Conservation (phyloP, 2,329 filamentous ascomycete species). For the Pseudogymnoascus sp. region DNA sequence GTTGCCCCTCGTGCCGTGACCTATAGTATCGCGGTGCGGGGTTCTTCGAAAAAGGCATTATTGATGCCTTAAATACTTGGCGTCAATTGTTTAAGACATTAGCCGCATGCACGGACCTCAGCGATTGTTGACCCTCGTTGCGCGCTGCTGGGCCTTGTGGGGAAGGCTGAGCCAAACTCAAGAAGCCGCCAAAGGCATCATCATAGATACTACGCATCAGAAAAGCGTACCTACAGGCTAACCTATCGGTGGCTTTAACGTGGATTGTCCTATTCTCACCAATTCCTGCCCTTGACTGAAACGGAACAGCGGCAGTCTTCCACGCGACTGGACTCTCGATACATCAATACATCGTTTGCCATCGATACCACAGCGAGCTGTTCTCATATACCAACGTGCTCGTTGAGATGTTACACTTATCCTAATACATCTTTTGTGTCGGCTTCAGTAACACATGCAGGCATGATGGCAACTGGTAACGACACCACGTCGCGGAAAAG, state of each 20-base stretch:
- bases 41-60: background rate
- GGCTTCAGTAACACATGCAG: background rate
- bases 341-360: background rate
- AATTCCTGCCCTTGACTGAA: background rate
- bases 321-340: background rate
- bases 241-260: background rate
- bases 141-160: constrained; percentile 3
- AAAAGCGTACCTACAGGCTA: background rate
- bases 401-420: background rate
- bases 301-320: background rate
- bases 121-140: background rate
- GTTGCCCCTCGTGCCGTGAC: background rate
- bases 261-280: background rate
- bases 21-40: background rate
- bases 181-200: background rate
- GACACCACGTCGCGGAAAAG: constrained; percentile 21
- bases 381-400: background rate
- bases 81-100: background rate
- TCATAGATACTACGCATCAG: background rate
- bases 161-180: constrained; percentile 3
- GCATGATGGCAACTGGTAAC: constrained; percentile 23
- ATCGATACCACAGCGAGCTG: background rate
- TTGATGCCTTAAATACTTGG: background rate
- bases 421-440: background rate
- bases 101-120: background rate